Conservation (phyloP, 140 eudicot genomes). For the Cichorium intybus region DNA sequence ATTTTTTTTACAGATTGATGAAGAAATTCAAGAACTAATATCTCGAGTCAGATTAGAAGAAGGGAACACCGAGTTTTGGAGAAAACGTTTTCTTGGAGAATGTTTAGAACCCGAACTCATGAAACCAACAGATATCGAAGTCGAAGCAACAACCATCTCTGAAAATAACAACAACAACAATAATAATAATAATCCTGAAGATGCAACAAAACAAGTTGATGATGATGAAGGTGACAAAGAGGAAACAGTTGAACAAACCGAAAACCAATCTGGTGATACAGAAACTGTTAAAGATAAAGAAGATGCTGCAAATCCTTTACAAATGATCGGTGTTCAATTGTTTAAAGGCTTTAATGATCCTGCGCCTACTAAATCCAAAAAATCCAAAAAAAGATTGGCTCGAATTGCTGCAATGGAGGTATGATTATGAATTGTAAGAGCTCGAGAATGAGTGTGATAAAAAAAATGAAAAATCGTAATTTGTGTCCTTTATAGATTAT, state of each 20-base stretch:
- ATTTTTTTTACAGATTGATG: slow-evolving; percentile 63
- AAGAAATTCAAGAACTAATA: slow-evolving; percentile 74
- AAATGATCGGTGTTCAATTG: slow-evolving; percentile 94
- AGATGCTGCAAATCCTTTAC: slow-evolving; percentile 74
- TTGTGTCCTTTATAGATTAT: too few species aligned
- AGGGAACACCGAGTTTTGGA: slow-evolving; percentile 97
- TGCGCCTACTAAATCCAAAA: slow-evolving; percentile 52
- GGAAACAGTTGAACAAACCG: slow-evolving; percentile 75
- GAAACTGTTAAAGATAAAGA: slow-evolving; percentile 73
- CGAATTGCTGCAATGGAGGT: slow-evolving; percentile 67
- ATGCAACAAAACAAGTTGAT: slow-evolving; percentile 44
- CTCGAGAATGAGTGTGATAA: too few species aligned
- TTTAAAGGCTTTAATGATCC: slow-evolving; percentile 68
- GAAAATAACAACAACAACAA: slow-evolving; percentile 41
- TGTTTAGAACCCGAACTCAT: slow-evolving; percentile 46
- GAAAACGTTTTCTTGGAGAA: slow-evolving; percentile 86
- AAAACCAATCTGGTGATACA: slow-evolving; percentile 58
- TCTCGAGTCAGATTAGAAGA: slow-evolving; percentile 78
- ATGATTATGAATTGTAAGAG: slow-evolving; percentile 6
- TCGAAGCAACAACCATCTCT: slow-evolving; percentile 42
- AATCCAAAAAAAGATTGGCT: slow-evolving; percentile 51
- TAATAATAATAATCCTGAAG: slow-evolving; percentile 38
- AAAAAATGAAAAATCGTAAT: too few species aligned
- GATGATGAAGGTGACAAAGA: slow-evolving; percentile 81
- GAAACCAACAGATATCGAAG: slow-evolving; percentile 41